A percentile compares a stretch with the other conserved stretches of the same genome.
Evolutionary conservation across 345 rosid genomes (phyloP).

Genomic region (Boechera stricta): DNA sequence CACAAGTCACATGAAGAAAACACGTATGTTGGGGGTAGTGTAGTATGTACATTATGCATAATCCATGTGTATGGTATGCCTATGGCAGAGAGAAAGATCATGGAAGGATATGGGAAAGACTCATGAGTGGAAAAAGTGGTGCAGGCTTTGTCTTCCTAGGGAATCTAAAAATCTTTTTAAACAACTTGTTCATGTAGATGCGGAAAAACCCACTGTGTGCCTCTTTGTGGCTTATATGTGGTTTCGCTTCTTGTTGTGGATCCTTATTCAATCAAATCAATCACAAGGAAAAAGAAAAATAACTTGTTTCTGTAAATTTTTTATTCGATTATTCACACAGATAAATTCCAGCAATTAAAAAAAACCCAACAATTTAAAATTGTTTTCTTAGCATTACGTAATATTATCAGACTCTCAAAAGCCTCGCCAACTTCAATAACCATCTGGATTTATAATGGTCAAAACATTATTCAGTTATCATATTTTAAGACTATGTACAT

Average conservation of each 20-base stretch:
- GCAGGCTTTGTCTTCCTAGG: slow-evolving; percentile 46
- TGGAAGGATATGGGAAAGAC: slow-evolving; percentile 45
- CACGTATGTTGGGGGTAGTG: slow-evolving; percentile 35
- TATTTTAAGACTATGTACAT: neutral
- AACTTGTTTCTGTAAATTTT: neutral
- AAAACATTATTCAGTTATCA: neutral
- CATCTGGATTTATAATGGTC: neutral
- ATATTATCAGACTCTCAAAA: neutral
- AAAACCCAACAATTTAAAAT: neutral
- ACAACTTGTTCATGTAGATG: neutral
- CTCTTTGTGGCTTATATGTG: too few species aligned
- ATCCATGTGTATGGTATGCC: slow-evolving; percentile 28
- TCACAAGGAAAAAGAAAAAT: too few species aligned
- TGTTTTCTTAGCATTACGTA: neutral
- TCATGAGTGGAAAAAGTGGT: slow-evolving; percentile 44
- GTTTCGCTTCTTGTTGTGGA: too few species aligned
- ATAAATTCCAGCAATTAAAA: neutral
- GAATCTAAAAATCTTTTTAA: slow-evolving; percentile 31
- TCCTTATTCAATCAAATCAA: too few species aligned
- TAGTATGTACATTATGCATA: slow-evolving; percentile 1
- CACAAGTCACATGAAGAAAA: slow-evolving; percentile 44
- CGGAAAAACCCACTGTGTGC: too few species aligned
- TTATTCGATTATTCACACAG: neutral
- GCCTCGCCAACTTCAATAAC: neutral
- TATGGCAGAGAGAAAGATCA: slow-evolving; percentile 35